These are phyloP conservation scores for Boletus vinaceobasis DNA, from an alignment of 768 basidiomycete species.

Conservation along the genomic window DNA sequence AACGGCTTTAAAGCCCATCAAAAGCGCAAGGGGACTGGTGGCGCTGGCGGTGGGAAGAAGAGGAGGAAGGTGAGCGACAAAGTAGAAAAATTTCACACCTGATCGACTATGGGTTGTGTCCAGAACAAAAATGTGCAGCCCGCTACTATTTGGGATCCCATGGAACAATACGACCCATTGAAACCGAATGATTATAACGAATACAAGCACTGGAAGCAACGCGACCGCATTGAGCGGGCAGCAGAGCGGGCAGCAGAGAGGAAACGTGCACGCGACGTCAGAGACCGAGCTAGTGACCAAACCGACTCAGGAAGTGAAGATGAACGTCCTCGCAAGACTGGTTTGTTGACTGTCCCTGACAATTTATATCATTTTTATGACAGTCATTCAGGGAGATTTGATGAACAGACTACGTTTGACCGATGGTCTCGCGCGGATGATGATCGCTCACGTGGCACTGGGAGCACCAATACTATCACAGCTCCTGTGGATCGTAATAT, in stretches of 20 bases:
- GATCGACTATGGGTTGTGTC: background rate
- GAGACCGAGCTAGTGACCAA: constrained; percentile 48
- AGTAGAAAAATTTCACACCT: background rate
- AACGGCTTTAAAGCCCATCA: constrained; percentile 73
- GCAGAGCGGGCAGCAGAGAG: constrained; percentile 56
- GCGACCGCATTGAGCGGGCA: constrained; percentile 71
- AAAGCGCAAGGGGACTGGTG: constrained; percentile 47
- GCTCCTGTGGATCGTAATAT: constrained; percentile 43
- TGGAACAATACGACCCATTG: constrained; percentile 74
- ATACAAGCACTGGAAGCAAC: constrained; percentile 77
- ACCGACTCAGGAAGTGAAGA: constrained; percentile 69
- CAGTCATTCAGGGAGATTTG: constrained; percentile 29
- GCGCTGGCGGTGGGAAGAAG: constrained; percentile 42
- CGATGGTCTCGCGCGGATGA: constrained; percentile 56
- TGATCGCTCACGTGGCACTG: constrained; percentile 32
- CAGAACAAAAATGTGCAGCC: constrained; percentile 62
- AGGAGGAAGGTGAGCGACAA: constrained; percentile 55
- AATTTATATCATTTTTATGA: constrained; percentile 26
- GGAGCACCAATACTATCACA: constrained; percentile 26
- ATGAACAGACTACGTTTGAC: constrained; percentile 42
- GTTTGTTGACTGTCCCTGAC: constrained; percentile 34
- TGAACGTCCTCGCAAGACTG: constrained; percentile 65
- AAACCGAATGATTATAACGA: constrained; percentile 89
- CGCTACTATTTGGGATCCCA: constrained; percentile 68
- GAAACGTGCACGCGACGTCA: constrained; percentile 54